Base-by-base conservation (phyloP, 2,329 filamentous ascomycete genomes). In the Scedosporium boydii region DNA sequence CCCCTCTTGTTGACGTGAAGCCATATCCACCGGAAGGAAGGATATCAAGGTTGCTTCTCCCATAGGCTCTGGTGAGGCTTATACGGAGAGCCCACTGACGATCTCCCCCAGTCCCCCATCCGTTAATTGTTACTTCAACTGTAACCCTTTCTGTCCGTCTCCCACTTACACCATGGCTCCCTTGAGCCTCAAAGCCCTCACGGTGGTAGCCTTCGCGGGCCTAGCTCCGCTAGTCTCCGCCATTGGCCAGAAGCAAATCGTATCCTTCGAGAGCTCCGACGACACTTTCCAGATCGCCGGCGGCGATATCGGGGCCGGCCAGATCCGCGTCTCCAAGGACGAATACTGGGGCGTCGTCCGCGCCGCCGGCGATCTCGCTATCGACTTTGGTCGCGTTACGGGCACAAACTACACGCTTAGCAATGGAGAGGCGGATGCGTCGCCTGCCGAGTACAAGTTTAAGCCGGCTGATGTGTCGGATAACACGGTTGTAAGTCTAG, bases 301-400 rank as follows among this genome's bases (percentile, higher is more conserved):
- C 70, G 75, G 73, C 10, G 67, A 69, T 3, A 65, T 72, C 23
- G 69, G 72, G 12, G 66, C 72, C 59, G 75, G 79, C 0, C 80
- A 82, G 68, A 83, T 87, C 59, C 74, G 82, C 2, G 76, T 86
- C n/a, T 82, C 83, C 9, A 68, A 72, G 21, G 75, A 82, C 62
- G 87, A 90, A 64, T 88, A 83, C 77, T 87, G 84, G 74, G 87
- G 86, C 63, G 87, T 90, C 1, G 78, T 89, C 61, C 81, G 87
- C 27, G 86, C 85, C 4, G 87, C 86, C 0, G 78, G 85, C 46
- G 87, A 91, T 71, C 78, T 91, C 9, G 85, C 86, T 0, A 69
- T 77, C 3, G 88, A 91, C 71, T 88, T 91, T 73, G 87, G 87
- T 16, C 82, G 85, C n/a, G 86, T 90, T 4, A 89, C 86, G 0